Conservation (phyloP, 2,329 filamentous ascomycete species). For the Alternaria ventricosa region DNA sequence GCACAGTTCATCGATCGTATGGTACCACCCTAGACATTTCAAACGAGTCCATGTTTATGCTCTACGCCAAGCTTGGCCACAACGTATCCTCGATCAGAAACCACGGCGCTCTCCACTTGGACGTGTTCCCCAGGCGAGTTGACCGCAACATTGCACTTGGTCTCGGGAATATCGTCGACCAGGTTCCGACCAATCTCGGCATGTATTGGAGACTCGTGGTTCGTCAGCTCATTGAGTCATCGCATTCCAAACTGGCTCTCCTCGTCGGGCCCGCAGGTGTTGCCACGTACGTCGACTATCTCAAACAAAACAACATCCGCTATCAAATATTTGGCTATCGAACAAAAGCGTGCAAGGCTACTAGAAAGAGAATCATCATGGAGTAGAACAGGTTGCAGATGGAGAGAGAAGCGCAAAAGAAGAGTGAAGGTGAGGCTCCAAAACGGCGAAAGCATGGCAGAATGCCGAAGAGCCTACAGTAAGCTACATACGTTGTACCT, state of each 20-base stretch:
- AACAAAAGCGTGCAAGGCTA: neutral
- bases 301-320: neutral
- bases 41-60: neutral
- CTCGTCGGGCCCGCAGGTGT: neutral
- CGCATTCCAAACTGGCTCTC: neutral
- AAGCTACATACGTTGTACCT: no score
- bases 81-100: neutral
- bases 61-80: neutral
- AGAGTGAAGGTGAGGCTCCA: neutral
- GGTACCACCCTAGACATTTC: neutral
- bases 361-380: neutral
- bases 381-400: neutral
- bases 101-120: neutral
- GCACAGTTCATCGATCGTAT: neutral
- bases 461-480: no score
- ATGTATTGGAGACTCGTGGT: neutral
- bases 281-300: neutral
- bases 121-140: neutral
- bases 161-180: neutral
- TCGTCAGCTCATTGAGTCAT: neutral
- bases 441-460: no score
- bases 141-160: neutral
- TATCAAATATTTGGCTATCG: neutral
- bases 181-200: neutral
- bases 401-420: neutral